A percentile compares a stretch with the other conserved stretches of the same genome.
These are phyloP conservation scores for Tilletiopsis washingtonensis DNA, from an alignment of 1,284 basidiomycete genomes.

Conservation along the genomic window DNA sequence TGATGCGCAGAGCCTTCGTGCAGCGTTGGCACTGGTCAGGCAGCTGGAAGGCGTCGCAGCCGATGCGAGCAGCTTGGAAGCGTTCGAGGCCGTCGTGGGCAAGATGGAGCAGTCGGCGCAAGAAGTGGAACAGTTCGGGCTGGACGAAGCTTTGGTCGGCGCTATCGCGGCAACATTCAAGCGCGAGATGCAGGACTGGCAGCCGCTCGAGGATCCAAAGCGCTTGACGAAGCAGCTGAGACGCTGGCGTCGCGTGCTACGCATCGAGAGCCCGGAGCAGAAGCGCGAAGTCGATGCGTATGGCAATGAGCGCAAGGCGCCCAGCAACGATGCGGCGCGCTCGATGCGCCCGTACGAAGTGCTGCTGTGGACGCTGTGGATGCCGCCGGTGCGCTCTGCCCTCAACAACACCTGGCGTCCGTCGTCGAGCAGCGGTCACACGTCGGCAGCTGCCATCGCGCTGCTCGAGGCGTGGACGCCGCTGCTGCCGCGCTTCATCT, in stretches of 20 bases:
- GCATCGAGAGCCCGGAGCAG: slow-evolving; percentile 53
- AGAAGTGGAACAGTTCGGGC: slow-evolving; percentile 9
- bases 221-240: slow-evolving; percentile 57
- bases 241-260: slow-evolving; percentile 62
- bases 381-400: slow-evolving; percentile 80
- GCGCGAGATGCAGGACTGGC: slow-evolving; percentile 61
- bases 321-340: background rate
- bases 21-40: slow-evolving; percentile 16
- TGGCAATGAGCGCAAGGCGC: background rate
- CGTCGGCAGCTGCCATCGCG: too few species aligned
- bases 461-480: slow-evolving; percentile 81
- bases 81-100: background rate
- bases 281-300: too few species aligned
- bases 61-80: background rate
- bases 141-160: slow-evolving; percentile 83
- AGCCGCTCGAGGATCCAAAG: slow-evolving; percentile 62
- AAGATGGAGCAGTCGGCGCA: slow-evolving; percentile 2
- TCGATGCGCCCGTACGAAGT: slow-evolving; percentile 91
- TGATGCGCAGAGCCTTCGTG: slow-evolving; percentile 25
- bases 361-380: slow-evolving; percentile 86
- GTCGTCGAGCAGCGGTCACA: slow-evolving; percentile 60
- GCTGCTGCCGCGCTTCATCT: slow-evolving; percentile 79
- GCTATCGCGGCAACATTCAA: slow-evolving; percentile 72
- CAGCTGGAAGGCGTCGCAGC: slow-evolving; percentile 13
- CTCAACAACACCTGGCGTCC: slow-evolving; percentile 77